Percentiles rank a stretch among this genome's conserved stretches.
phyloP scores from a whole-genome alignment of 352 stramenopile species.

The Pythium brachiatum region DNA sequence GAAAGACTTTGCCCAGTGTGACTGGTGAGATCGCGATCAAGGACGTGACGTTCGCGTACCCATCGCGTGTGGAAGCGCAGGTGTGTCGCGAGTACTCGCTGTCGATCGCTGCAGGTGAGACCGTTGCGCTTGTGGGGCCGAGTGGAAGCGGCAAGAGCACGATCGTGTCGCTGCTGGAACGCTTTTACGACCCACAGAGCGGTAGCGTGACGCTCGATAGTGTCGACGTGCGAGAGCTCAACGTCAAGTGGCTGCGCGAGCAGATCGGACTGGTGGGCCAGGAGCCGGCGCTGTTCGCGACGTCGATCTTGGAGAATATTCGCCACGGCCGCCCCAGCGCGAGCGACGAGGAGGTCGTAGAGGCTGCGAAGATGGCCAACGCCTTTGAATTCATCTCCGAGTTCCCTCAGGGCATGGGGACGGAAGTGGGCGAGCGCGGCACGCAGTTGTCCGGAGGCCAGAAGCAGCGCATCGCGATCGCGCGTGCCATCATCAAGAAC shows the following conservation, averaged over 20 bases:
- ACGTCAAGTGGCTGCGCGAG: constrained; percentile 44
- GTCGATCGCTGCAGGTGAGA: constrained; percentile 36
- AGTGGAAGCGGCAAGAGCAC: constrained; percentile 55
- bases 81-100: constrained; percentile 38
- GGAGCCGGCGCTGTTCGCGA: constrained; percentile 90
- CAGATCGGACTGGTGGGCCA: constrained; percentile 87
- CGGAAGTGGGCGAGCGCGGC: constrained; percentile 84
- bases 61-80: constrained; percentile 28
- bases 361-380: constrained; percentile 77
- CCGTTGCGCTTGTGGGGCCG: constrained; percentile 39
- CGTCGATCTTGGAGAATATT: constrained; percentile 74
- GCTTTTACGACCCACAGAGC: constrained; percentile 41
- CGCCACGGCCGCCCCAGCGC: constrained; percentile 59
- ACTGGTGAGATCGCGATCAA: constrained; percentile 49
- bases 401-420: constrained; percentile 89
- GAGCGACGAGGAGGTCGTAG: constrained; percentile 68
- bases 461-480: constrained; percentile 89
- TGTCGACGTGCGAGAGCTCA: constrained; percentile 52
- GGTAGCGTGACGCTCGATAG: constrained; percentile 33
- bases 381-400: constrained; percentile 90
- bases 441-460: constrained; percentile 85
- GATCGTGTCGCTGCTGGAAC: constrained; percentile 41
- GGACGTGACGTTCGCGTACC: constrained; percentile 58
- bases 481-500: constrained; percentile 89
- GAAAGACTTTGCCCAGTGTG: constrained; percentile 34